Evolutionary conservation across 2,329 filamentous ascomycete genomes (phyloP).

Genomic region (Fusarium sp.): DNA sequence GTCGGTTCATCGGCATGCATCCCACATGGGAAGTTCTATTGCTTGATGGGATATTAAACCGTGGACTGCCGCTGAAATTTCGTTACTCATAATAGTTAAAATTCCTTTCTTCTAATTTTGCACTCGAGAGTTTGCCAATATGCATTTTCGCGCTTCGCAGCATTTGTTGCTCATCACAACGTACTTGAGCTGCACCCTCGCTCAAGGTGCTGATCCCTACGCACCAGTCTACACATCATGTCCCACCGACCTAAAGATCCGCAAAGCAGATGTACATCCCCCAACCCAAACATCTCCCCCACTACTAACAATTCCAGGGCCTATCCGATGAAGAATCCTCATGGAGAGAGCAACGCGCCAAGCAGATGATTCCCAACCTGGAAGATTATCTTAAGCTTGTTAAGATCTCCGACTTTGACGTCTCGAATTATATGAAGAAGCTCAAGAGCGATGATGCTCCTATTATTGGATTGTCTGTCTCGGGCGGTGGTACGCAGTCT

Average conservation of each 20-base stretch:
- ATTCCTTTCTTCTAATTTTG: too few relatives aligned
- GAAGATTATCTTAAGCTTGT: slow-evolving; percentile 36
- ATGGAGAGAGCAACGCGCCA: slow-evolving; percentile 35
- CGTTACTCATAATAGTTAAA: background rate
- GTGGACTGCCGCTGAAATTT: background rate
- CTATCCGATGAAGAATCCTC: slow-evolving; percentile 36
- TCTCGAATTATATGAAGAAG: slow-evolving; percentile 32
- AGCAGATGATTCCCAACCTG: slow-evolving; percentile 37
- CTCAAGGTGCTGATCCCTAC: slow-evolving; percentile 24
- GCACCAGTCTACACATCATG: slow-evolving; percentile 26
- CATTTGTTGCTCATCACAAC: background rate
- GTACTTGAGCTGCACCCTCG: background rate
- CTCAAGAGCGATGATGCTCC: slow-evolving; percentile 36
- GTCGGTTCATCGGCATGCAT: background rate
- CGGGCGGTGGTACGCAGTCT: slow-evolving; percentile 45
- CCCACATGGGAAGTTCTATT: background rate
- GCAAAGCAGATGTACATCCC: slow-evolving; percentile 9
- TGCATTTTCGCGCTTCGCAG: background rate
- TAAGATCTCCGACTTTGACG: slow-evolving; percentile 38
- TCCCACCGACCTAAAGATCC: slow-evolving; percentile 14
- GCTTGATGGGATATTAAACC: background rate
- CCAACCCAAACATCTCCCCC: accelerated
- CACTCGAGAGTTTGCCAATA: background rate
- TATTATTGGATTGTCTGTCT: slow-evolving; percentile 42
- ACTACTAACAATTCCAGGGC: slow-evolving; percentile 15